These are phyloP conservation scores for Elsinoe ampelina DNA, from an alignment of 2,329 filamentous ascomycete genomes.

Conservation along the genomic window DNA sequence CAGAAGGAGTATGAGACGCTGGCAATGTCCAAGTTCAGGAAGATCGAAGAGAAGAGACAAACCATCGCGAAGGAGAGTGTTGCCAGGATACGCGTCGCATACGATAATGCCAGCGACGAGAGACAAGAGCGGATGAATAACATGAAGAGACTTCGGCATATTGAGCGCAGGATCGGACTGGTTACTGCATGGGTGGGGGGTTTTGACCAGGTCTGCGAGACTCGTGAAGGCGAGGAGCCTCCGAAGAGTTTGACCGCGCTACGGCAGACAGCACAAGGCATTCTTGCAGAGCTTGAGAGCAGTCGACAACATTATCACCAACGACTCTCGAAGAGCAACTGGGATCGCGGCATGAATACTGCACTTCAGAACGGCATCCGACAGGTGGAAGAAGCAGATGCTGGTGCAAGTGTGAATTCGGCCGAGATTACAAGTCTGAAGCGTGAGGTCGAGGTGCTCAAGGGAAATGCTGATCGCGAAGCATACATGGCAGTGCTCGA, in stretches of 20 bases:
- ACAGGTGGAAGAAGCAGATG: conserved; percentile 65
- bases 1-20: conserved; percentile 78
- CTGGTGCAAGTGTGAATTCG: conserved; percentile 50
- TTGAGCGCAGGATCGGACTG: conserved; percentile 75
- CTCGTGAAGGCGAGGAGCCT: conserved; percentile 55
- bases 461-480: conserved; percentile 72
- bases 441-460: conserved; percentile 78
- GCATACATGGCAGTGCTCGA: conserved; percentile 68
- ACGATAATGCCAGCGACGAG: conserved; percentile 68
- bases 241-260: conserved; percentile 62
- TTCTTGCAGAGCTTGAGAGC: conserved; percentile 78
- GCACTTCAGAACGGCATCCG: conserved; percentile 76
- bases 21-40: conserved; percentile 81
- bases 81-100: conserved; percentile 68
- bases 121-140: conserved; percentile 67
- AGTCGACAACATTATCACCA: conserved; percentile 88
- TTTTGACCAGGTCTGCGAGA: conserved; percentile 74
- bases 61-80: conserved; percentile 67
- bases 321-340: conserved; percentile 66
- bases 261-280: conserved; percentile 79
- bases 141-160: conserved; percentile 72
- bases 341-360: conserved; percentile 80
- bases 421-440: conserved; percentile 57
- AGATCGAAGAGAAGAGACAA: conserved; percentile 79
- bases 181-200: conserved; percentile 89